phyloP scores from a whole-genome alignment of 2,329 filamentous ascomycete species.

The Corynespora cassiicola region DNA sequence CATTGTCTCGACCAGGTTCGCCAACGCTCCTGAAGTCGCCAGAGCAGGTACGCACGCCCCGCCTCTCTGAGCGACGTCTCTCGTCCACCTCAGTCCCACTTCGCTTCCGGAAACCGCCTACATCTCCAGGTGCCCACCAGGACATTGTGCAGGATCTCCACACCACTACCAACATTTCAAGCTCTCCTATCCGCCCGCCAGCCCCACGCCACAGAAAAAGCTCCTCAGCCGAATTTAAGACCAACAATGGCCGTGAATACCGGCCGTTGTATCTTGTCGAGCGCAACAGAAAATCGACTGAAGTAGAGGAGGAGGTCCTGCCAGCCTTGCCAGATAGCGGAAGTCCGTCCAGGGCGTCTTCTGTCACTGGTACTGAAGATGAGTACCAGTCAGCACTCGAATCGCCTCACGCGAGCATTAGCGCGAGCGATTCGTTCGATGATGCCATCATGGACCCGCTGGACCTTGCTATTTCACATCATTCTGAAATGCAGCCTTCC shows the following conservation, averaged over 20 bases:
- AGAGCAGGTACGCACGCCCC: conserved; percentile 24
- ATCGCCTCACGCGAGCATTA: conserved; percentile 36
- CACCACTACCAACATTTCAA: conserved; percentile 44
- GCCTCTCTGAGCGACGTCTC: conserved; percentile 26
- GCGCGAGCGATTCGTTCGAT: conserved; percentile 27
- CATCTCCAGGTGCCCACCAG: conserved; percentile 51
- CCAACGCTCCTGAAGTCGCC: conserved; percentile 34
- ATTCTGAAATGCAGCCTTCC: conserved; percentile 23
- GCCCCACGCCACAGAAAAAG: conserved; percentile 54
- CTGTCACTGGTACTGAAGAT: conserved; percentile 50
- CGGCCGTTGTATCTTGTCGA: conserved; percentile 85
- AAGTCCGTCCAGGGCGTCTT: conserved; percentile 40
- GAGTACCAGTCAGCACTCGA: conserved; percentile 54
- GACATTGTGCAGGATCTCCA: conserved; percentile 45
- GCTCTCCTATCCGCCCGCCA: conserved; percentile 48
- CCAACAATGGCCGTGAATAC: conserved; percentile 71
- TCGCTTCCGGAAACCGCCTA: conserved; percentile 59
- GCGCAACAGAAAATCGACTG: conserved; percentile 52
- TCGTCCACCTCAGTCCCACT: conserved; percentile 62
- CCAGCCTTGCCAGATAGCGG: conserved; percentile 60
- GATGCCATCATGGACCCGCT: conserved; percentile 29
- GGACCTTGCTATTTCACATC: conserved; percentile 21
- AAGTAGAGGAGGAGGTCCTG: conserved; percentile 49
- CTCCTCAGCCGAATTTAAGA: conserved; percentile 60
- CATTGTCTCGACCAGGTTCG: conserved; percentile 33